These are phyloP conservation scores for Cryptococcus maquisensis DNA, from an alignment of 1,284 basidiomycete genomes.

Conservation along the genomic window DNA sequence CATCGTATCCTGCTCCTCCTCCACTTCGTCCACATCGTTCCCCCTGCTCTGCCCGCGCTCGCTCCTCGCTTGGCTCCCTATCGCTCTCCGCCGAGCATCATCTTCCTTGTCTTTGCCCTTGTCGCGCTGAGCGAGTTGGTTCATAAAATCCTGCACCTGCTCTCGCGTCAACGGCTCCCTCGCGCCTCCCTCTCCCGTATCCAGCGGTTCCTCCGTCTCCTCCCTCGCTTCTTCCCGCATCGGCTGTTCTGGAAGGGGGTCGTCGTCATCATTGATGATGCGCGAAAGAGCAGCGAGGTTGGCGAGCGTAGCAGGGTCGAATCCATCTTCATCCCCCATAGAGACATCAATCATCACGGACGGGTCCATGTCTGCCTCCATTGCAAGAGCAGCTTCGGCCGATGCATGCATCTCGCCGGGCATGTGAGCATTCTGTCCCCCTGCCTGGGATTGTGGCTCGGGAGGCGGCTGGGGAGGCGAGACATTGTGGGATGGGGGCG, in stretches of 20 bases:
- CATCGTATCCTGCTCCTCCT: slow-evolving; percentile 19
- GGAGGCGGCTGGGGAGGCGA: neutral
- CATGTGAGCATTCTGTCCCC: neutral
- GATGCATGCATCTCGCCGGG: neutral
- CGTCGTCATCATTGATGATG: slow-evolving; percentile 25
- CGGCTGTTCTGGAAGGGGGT: neutral
- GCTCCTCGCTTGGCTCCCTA: slow-evolving; percentile 8
- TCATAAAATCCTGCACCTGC: slow-evolving; percentile 34
- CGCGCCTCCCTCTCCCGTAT: slow-evolving; percentile 1
- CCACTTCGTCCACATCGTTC: slow-evolving; percentile 8
- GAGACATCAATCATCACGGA: neutral
- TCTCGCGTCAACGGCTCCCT: slow-evolving; percentile 23
- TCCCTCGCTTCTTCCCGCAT: neutral
- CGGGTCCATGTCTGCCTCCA: neutral
- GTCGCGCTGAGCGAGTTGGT: slow-evolving; percentile 16
- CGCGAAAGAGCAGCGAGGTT: slow-evolving; percentile 42
- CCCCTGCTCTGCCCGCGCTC: neutral
- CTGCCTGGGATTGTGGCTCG: neutral
- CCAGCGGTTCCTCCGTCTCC: slow-evolving; percentile 6
- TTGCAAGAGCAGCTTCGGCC: neutral
- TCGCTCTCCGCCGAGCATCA: slow-evolving; percentile 6
- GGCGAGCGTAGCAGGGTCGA: slow-evolving; percentile 42
- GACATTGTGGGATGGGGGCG: neutral
- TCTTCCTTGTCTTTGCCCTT: slow-evolving; percentile 2
- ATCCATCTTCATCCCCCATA: slow-evolving; percentile 21